These are phyloP conservation scores for Earliella scabrosa DNA, from an alignment of 1,284 basidiomycete genomes.

Conservation along the genomic window DNA sequence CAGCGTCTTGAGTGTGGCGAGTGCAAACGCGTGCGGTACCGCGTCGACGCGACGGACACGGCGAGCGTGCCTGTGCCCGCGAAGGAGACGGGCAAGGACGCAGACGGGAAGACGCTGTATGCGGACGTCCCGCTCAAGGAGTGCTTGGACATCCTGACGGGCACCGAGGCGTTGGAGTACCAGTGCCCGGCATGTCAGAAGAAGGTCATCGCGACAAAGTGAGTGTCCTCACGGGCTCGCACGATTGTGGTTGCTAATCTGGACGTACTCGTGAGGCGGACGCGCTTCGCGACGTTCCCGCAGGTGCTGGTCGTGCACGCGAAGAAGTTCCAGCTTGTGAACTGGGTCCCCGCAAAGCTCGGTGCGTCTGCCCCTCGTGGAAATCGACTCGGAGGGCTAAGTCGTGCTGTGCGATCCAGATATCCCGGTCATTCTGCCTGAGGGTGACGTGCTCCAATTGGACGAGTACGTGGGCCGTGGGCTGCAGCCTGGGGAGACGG, in stretches of 20 bases:
- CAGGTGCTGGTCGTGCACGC: slow-evolving; percentile 89
- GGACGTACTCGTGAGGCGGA: slow-evolving; percentile 53
- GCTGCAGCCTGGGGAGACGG: slow-evolving; percentile 73
- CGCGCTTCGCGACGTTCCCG: slow-evolving; percentile 86
- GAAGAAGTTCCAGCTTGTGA: slow-evolving; percentile 94
- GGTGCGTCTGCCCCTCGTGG: slow-evolving; percentile 49
- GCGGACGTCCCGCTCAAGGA: slow-evolving; percentile 70
- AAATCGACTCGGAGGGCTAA: too few species aligned
- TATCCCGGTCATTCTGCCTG: slow-evolving; percentile 82
- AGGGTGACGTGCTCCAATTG: slow-evolving; percentile 64
- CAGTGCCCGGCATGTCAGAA: slow-evolving; percentile 62
- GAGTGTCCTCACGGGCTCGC: slow-evolving; percentile 27
- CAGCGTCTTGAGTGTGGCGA: slow-evolving; percentile 84
- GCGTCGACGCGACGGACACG: slow-evolving; percentile 79
- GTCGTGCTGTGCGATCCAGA: slow-evolving; percentile 51
- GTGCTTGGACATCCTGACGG: slow-evolving; percentile 74
- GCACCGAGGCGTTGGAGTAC: slow-evolving; percentile 76
- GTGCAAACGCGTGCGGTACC: slow-evolving; percentile 90
- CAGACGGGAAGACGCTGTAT: slow-evolving; percentile 68
- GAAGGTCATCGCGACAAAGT: slow-evolving; percentile 72
- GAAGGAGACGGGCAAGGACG: slow-evolving; percentile 53
- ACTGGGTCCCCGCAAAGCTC: slow-evolving; percentile 97
- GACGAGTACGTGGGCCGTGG: slow-evolving; percentile 78
- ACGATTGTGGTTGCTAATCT: neutral
- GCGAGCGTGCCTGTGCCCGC: slow-evolving; percentile 84